Base-by-base conservation (phyloP, 129 eudicot species). In the Mikania micrantha region DNA sequence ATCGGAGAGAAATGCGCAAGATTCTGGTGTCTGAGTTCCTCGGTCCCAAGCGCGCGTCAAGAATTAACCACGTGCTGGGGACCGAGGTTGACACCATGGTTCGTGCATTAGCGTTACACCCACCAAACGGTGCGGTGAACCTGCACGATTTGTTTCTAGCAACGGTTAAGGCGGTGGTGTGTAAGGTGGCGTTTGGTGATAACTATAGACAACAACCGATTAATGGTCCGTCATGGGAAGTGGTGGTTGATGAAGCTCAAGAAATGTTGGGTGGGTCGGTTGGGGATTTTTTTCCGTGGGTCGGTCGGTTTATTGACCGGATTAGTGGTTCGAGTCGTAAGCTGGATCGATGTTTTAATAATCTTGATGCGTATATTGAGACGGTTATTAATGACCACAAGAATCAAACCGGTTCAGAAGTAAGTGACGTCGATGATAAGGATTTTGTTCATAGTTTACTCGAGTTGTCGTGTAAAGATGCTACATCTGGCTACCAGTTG, bases 201-300 rank as follows among this genome's bases (percentile, higher is more conserved):
- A 35, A 58, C 24, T 58, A 75, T 7, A 67, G 32, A 45, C 44
- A 59, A 35, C 53, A 59, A 75, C 54, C 63, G 15, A 19, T 24
- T 0, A 45, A 44, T 4, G 74, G 79, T 11, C 54, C 35, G 4
- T 67, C 79, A 7, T 56, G 47, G 25, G 63, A 75, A 15, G 62
- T 44, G 9, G 29, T 57, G 53, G 12, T 75, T 15, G 61, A 12
- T 2, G 72, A 65, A 31, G 27, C n/a, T 3, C 4, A 39, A 24
- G 59, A 28, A 2, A 4, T 54, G 27, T 7, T 74, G 25, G 27
- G 35, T 19, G 72, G 60, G n/a, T 65, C 78, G 3, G 2, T 64
- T 28, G 66, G 72, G 24, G 78, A 74, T 64, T 24, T 3, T 11
- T 74, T 74, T 12, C 78, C 78, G 8, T 74, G 72, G 78, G 9